Evolutionary conservation across 768 basidiomycete species (phyloP).

Genomic region (Cubamyces sp.): DNA sequence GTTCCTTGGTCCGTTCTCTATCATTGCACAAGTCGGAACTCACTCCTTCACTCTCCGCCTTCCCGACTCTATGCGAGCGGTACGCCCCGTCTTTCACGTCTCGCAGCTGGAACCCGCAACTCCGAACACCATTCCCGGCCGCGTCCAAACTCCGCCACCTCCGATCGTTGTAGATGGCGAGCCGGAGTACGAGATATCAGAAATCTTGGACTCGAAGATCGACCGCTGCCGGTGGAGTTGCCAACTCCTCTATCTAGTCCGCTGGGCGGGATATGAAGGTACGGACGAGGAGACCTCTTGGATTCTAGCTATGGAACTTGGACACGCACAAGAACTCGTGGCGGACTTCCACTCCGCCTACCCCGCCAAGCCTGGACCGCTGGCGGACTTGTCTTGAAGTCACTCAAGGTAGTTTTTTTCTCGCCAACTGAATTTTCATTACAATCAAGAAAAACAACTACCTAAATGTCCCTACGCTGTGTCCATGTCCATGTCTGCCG

Average conservation of each 20-base stretch:
- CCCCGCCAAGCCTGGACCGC: constrained; percentile 2
- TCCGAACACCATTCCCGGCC: constrained; percentile 22
- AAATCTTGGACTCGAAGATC: constrained; percentile 24
- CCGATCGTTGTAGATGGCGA: constrained; percentile 20
- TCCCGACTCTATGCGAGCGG: constrained; percentile 24
- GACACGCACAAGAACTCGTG: constrained; percentile 11
- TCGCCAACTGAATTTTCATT: no score
- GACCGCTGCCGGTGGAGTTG: constrained; percentile 9
- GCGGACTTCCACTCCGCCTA: constrained; percentile 10
- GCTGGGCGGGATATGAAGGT: constrained; percentile 7
- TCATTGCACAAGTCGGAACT: constrained; percentile 28
- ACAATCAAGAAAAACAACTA: no score
- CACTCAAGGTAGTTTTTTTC: no score
- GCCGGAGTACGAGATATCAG: constrained; percentile 20
- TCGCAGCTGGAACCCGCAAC: constrained; percentile 27
- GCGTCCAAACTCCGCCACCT: constrained; percentile 20
- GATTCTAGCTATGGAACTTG: constrained; percentile 16
- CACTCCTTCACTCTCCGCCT: constrained; percentile 27
- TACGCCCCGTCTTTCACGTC: constrained; percentile 33
- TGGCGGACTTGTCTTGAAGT: neutral
- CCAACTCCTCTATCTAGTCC: constrained; percentile 11
- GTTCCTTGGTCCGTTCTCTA: constrained; percentile 27
- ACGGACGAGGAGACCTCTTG: constrained; percentile 27
- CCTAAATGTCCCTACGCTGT: no score
- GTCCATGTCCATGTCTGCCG: no score